Conservation (phyloP, 2,329 filamentous ascomycete species). For the Clathrospora elynae region DNA sequence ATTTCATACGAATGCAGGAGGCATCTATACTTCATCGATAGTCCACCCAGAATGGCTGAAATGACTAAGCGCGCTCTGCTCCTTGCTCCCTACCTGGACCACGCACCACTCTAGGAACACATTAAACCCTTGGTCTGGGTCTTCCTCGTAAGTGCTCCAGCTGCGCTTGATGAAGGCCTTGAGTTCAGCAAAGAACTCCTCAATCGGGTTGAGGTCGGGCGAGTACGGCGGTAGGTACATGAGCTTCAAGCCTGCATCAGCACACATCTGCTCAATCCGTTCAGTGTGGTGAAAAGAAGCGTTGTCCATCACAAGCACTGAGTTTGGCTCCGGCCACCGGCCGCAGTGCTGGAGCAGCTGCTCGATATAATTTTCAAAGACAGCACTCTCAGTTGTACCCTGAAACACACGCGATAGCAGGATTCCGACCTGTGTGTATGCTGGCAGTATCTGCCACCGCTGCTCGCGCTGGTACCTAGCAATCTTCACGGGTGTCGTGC, state of each 20-base stretch:
- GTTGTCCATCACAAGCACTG: too few relatives aligned
- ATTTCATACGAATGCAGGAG: too few relatives aligned
- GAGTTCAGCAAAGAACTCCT: slow-evolving; percentile 48
- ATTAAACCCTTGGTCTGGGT: slow-evolving; percentile 27
- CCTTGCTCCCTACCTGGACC: slow-evolving; percentile 27
- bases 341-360: slow-evolving; percentile 42
- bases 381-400: slow-evolving; percentile 14
- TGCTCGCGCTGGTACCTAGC: slow-evolving; percentile 12
- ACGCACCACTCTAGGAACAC: slow-evolving; percentile 39
- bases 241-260: slow-evolving; percentile 39
- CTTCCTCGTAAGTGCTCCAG: slow-evolving; percentile 23
- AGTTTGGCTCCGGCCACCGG: slow-evolving; percentile 42
- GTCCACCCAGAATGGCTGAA: slow-evolving; percentile 33
- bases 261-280: slow-evolving; percentile 38
- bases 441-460: slow-evolving; percentile 13
- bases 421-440: slow-evolving; percentile 24
- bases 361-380: slow-evolving; percentile 29
- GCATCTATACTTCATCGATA: slow-evolving; percentile 3
- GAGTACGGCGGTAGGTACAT: slow-evolving; percentile 46
- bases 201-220: slow-evolving; percentile 46
- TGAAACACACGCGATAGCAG: slow-evolving; percentile 17
- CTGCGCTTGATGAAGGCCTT: slow-evolving; percentile 44
- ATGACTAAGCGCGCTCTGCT: slow-evolving; percentile 30
- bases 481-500: slow-evolving; percentile 25
- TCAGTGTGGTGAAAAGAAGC: slow-evolving; percentile 39